Evolutionary conservation across 2,329 filamentous ascomycete genomes (phyloP).

Genomic region (Myriosclerotinia curreyana): DNA sequence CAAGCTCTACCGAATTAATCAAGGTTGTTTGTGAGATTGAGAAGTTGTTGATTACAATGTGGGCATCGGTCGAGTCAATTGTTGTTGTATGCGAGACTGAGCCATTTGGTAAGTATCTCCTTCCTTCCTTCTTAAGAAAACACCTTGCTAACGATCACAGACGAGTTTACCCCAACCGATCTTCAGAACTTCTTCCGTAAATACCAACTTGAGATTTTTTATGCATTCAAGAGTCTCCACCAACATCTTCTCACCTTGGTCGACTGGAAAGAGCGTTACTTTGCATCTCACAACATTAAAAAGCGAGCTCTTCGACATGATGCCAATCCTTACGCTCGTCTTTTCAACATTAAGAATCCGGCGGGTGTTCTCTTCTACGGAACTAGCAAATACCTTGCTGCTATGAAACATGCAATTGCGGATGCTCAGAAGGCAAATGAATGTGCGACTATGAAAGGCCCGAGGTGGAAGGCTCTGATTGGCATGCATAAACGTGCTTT

Average conservation of each 20-base stretch:
- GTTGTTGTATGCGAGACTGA: conserved; percentile 12
- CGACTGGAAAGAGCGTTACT: conserved; percentile 17
- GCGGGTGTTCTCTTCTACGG: conserved; percentile 4
- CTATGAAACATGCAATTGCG: conserved; percentile 3
- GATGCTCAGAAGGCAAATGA: conserved; percentile 12
- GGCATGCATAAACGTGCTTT: background rate
- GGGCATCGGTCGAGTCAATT: conserved; percentile 18
- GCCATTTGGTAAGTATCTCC: background rate
- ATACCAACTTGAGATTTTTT: conserved; percentile 2
- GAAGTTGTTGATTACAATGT: conserved; percentile 7
- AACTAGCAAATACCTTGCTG: conserved; percentile 1
- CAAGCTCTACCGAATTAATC: background rate
- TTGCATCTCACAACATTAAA: conserved; percentile 7
- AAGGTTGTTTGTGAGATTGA: conserved; percentile 14
- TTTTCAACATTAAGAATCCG: conserved; percentile 8
- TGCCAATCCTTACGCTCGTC: conserved; percentile 5
- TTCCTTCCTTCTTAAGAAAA: background rate
- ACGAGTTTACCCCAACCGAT: background rate
- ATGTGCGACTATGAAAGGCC: background rate
- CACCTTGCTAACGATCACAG: background rate
- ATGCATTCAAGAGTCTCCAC: background rate
- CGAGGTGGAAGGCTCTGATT: background rate
- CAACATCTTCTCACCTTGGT: background rate
- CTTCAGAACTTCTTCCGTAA: conserved; percentile 1
- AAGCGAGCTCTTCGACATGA: background rate